Conservation (phyloP, 2,329 filamentous ascomycete species). For the Aspergillus unguis region DNA sequence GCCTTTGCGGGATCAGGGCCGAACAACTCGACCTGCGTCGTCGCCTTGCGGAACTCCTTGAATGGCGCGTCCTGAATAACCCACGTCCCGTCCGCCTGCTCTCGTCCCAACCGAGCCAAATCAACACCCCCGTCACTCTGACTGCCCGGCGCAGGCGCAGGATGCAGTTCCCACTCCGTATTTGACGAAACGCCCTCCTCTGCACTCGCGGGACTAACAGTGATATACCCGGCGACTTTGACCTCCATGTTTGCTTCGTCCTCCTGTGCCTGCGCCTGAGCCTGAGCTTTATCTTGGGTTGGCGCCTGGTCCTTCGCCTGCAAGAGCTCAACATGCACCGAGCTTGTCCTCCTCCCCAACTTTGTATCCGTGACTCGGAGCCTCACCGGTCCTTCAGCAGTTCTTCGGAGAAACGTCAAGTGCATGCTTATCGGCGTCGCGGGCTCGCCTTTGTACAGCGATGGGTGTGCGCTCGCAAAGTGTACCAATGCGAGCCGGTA, state of each 20-base stretch:
- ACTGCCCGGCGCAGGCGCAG: slow-evolving; percentile 41
- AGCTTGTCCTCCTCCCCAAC: slow-evolving; percentile 60
- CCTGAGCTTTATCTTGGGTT: background rate
- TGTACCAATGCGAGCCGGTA: slow-evolving; percentile 58
- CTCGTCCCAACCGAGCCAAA: slow-evolving; percentile 16
- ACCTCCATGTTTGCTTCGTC: slow-evolving; percentile 46
- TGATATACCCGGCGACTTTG: slow-evolving; percentile 64
- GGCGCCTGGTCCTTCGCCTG: slow-evolving; percentile 26
- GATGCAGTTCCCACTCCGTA: slow-evolving; percentile 54
- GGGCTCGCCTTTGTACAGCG: slow-evolving; percentile 40
- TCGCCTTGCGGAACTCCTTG: slow-evolving; percentile 46
- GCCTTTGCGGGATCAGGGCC: slow-evolving; percentile 28
- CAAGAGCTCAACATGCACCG: slow-evolving; percentile 59
- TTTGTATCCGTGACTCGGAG: slow-evolving; percentile 63
- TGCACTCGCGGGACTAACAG: slow-evolving; percentile 58
- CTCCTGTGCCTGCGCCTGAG: slow-evolving; percentile 13
- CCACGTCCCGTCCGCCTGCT: slow-evolving; percentile 30
- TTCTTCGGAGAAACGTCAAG: slow-evolving; percentile 63
- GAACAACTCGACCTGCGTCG: slow-evolving; percentile 50
- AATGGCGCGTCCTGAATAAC: slow-evolving; percentile 25
- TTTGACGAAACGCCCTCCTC: slow-evolving; percentile 58
- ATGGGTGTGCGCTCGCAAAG: slow-evolving; percentile 57
- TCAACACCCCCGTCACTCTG: slow-evolving; percentile 31
- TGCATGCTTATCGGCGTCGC: slow-evolving; percentile 64
- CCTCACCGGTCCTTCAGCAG: slow-evolving; percentile 54